Percentiles rank a stretch among this genome's conserved stretches.
phyloP scores from a whole-genome alignment of 2,329 filamentous ascomycete species.

The Colletotrichum sp. region DNA sequence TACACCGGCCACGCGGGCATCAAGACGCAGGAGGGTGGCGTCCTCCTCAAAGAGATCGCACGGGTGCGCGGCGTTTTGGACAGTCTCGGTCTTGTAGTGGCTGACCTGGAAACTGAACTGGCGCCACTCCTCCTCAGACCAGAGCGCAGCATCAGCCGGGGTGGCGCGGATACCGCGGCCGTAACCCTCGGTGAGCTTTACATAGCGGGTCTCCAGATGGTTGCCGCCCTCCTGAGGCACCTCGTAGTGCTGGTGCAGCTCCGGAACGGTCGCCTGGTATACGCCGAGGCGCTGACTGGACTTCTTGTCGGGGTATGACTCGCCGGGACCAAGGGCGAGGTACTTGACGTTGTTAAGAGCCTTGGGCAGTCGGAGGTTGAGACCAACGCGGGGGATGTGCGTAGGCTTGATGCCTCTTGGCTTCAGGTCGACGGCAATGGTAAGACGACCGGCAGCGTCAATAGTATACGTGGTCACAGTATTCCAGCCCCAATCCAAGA shows the following conservation, averaged over 20 bases:
- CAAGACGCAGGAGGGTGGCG: constrained; percentile 46
- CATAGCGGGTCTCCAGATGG: constrained; percentile 63
- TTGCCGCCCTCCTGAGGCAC: constrained; percentile 74
- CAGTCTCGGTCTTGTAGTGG: constrained; percentile 54
- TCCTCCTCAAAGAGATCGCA: constrained; percentile 62
- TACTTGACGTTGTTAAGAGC: constrained; percentile 55
- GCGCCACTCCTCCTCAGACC: constrained; percentile 34
- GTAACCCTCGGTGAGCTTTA: constrained; percentile 40
- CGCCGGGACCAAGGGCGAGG: constrained; percentile 68
- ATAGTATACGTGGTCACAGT: constrained; percentile 58
- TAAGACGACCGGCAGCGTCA: constrained; percentile 44
- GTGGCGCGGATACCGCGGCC: constrained; percentile 33
- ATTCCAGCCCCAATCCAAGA: constrained; percentile 64
- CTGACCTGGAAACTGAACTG: constrained; percentile 61
- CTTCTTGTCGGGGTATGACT: constrained; percentile 69
- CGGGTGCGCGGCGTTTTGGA: constrained; percentile 67
- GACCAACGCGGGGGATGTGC: constrained; percentile 66
- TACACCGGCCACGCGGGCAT: constrained; percentile 52
- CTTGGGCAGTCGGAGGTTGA: constrained; percentile 57
- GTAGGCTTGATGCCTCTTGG: constrained; percentile 55
- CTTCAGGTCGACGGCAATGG: constrained; percentile 47
- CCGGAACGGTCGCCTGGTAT: constrained; percentile 46
- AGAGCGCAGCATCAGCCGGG: constrained; percentile 29
- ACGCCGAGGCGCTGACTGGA: constrained; percentile 58
- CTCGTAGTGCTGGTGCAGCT: constrained; percentile 65